Percentiles rank a stretch among this genome's conserved stretches.
Conservation (phyloP, 495 filamentous ascomycete genomes). For the Talaromyces ruber region DNA sequence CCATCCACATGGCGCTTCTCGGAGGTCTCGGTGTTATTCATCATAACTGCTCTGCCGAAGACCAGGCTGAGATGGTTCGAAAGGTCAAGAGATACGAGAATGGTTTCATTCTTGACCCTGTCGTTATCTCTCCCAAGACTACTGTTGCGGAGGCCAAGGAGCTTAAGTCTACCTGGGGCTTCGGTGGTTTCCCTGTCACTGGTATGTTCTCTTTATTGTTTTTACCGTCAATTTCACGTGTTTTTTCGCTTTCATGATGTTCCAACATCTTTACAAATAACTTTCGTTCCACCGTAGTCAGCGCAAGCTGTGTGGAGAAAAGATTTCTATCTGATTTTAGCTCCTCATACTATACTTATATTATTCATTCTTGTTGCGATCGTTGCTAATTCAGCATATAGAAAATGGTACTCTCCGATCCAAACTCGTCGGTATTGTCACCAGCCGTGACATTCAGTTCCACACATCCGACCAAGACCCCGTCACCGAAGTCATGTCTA, state of each 20-base stretch:
- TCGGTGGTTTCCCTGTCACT: slow-evolving; percentile 97
- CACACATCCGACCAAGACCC: slow-evolving; percentile 59
- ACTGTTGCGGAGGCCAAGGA: slow-evolving; percentile 88
- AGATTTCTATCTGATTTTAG: slow-evolving; percentile 34
- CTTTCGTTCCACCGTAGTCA: slow-evolving; percentile 99
- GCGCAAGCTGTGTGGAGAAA: slow-evolving; percentile 75
- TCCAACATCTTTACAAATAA: slow-evolving; percentile 66
- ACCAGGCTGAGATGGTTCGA: slow-evolving; percentile 96
- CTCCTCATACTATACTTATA: slow-evolving; percentile 17
- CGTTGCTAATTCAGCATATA: slow-evolving; percentile 30
- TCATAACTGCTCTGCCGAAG: slow-evolving; percentile 94
- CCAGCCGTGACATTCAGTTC: slow-evolving; percentile 96
- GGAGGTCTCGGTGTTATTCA: slow-evolving; percentile 96
- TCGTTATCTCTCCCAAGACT: slow-evolving; percentile 79
- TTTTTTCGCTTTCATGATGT: slow-evolving; percentile 52
- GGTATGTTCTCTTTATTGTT: slow-evolving; percentile 53
- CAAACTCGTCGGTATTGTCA: slow-evolving; percentile 93
- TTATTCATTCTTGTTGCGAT: slow-evolving; percentile 14
- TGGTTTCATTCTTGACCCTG: slow-evolving; percentile 94
- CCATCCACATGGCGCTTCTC: slow-evolving; percentile 95
- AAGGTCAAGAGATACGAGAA: slow-evolving; percentile 99
- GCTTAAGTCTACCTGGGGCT: slow-evolving; percentile 95
- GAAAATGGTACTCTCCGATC: slow-evolving; percentile 89
- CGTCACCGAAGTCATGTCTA: slow-evolving; percentile 90
- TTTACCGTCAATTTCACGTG: background rate